Evolutionary conservation across 1,284 basidiomycete genomes (phyloP).

Genomic region (Hypsizygus ulmarius): DNA sequence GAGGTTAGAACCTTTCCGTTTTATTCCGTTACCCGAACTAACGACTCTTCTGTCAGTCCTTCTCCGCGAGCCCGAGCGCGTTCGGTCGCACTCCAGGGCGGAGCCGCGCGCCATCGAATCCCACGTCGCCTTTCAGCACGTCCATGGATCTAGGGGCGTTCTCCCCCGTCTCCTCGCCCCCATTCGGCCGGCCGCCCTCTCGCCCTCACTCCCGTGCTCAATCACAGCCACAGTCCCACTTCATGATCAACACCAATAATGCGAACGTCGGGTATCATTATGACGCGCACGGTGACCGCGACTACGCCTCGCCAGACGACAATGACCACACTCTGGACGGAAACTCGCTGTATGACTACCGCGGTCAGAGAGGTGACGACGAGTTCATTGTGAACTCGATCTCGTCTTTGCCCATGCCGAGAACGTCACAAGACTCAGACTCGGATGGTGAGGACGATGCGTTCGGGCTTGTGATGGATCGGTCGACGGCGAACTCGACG

Average conservation of each 20-base stretch:
- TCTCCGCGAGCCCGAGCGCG: constrained; percentile 37
- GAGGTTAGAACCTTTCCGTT: constrained; percentile 46
- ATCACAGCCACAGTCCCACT: constrained; percentile 41
- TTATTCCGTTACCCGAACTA: background rate
- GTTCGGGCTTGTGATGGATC: constrained; percentile 57
- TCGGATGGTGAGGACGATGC: constrained; percentile 46
- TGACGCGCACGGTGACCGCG: constrained; percentile 26
- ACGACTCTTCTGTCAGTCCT: constrained; percentile 20
- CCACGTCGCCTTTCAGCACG: constrained; percentile 48
- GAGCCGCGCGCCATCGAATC: constrained; percentile 64
- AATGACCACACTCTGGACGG: constrained; percentile 29
- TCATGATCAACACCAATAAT: constrained; percentile 33
- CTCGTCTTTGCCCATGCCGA: constrained; percentile 36
- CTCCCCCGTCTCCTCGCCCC: constrained; percentile 39
- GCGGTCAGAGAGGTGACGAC: constrained; percentile 21
- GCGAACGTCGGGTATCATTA: constrained; percentile 8
- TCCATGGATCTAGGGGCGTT: constrained; percentile 37
- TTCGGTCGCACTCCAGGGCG: constrained; percentile 44
- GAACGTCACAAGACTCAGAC: constrained; percentile 20
- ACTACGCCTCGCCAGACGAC: constrained; percentile 28
- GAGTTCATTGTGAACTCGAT: constrained; percentile 25
- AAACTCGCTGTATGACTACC: constrained; percentile 26
- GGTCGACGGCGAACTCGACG: constrained; percentile 53
- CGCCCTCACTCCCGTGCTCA: constrained; percentile 62
- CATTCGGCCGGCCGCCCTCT: constrained; percentile 32